Conservation (phyloP, 129 eudicot species). For the Helichrysum umbraculigerum region DNA sequence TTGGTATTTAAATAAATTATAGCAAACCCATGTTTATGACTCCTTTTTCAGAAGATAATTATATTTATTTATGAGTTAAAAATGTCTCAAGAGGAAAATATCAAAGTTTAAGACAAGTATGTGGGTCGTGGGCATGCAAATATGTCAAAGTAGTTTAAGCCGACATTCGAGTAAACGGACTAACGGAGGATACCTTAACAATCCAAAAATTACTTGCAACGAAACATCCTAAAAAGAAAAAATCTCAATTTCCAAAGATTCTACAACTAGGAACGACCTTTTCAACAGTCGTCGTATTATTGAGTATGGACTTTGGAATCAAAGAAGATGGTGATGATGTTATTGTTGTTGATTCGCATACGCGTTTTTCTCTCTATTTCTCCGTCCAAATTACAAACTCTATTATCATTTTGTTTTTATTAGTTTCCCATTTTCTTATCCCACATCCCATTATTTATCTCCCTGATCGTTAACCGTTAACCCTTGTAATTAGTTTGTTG, state of each 20-base stretch:
- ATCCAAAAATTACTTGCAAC: no score
- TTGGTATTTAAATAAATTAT: no score
- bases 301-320: constrained; percentile 7
- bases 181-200: no score
- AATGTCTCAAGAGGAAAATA: no score
- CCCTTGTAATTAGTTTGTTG: neutral
- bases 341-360: constrained; percentile 13
- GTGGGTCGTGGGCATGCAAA: no score
- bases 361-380: constrained; percentile 34
- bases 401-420: neutral
- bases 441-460: neutral
- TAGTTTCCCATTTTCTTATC: neutral
- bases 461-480: neutral
- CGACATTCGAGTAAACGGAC: no score
- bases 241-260: neutral
- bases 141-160: neutral
- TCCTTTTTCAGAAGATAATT: no score
- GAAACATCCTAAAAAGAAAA: no score
- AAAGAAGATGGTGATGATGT: constrained; percentile 20
- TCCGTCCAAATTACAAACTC: constrained; percentile 21
- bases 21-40: no score
- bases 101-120: no score
- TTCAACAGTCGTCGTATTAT: constrained; percentile 25
- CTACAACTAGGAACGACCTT: neutral
- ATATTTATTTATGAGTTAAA: no score